phyloP scores from a whole-genome alignment of 23 red algal species.

The Porphyridium purpureum region DNA sequence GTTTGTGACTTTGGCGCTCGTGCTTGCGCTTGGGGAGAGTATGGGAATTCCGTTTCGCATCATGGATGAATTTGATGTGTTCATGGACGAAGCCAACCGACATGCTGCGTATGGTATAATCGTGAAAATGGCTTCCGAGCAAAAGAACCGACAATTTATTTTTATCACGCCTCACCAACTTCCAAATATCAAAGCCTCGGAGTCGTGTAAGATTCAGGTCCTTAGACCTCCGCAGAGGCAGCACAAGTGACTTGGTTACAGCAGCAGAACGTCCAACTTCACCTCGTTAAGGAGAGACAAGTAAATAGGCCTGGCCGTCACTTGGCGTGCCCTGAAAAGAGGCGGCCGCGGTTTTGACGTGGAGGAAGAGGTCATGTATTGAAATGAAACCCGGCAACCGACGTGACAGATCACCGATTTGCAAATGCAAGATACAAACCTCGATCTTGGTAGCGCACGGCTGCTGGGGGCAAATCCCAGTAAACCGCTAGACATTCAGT shows the following conservation, averaged over 20 bases:
- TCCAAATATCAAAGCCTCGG: conserved; percentile 2
- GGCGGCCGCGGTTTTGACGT: too few relatives aligned
- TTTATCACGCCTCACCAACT: conserved; percentile 76
- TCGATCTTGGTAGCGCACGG: too few relatives aligned
- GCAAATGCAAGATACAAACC: too few relatives aligned
- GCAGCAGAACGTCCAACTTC: too few relatives aligned
- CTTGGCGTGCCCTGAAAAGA: too few relatives aligned
- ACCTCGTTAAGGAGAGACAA: too few relatives aligned
- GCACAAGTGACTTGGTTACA: neutral
- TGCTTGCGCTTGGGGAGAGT: conserved; percentile 76
- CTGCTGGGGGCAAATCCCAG: too few relatives aligned
- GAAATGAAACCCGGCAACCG: too few relatives aligned
- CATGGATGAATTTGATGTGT: conserved; percentile 96
- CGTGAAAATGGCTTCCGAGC: conserved; percentile 29
- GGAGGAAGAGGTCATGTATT: too few relatives aligned
- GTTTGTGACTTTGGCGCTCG: conserved; percentile 69
- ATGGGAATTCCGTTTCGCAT: conserved; percentile 74
- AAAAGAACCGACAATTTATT: conserved; percentile 58
- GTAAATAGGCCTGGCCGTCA: too few relatives aligned
- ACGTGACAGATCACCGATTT: too few relatives aligned
- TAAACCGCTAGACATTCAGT: too few relatives aligned
- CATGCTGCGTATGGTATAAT: conserved; percentile 58
- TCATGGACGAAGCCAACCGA: conserved; percentile 77
- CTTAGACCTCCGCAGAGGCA: neutral
- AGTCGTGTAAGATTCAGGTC: neutral